phyloP scores from a whole-genome alignment of 768 basidiomycete genomes.

The Tylopilus sp. region DNA sequence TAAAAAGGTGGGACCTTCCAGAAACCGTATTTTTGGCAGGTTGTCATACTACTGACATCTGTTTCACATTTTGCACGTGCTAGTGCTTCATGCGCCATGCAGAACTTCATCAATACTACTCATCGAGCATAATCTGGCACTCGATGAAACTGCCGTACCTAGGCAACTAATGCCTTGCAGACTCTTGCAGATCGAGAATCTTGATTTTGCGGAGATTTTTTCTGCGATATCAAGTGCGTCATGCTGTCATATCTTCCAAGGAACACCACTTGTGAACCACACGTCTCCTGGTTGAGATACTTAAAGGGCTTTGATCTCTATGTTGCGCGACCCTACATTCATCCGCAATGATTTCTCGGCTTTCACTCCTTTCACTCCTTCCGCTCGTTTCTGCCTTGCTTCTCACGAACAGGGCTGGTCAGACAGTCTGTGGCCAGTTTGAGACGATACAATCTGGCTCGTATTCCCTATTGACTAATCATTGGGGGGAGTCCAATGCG shows the following conservation, averaged over 20 bases:
- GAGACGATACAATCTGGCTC: conserved; percentile 41
- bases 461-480: conserved; percentile 52
- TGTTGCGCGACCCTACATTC: neutral
- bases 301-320: conserved; percentile 6
- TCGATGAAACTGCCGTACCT: neutral
- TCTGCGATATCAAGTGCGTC: too few relatives aligned
- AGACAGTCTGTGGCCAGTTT: conserved; percentile 45
- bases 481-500: conserved; percentile 40
- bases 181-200: neutral
- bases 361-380: conserved; percentile 16
- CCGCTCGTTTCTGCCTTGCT: conserved; percentile 19
- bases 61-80: conserved; percentile 2
- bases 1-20: too few relatives aligned
- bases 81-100: neutral
- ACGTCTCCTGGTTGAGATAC: neutral
- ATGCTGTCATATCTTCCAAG: neutral
- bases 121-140: neutral
- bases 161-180: neutral
- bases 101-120: neutral
- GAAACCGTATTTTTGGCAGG: too few relatives aligned
- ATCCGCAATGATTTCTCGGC: conserved; percentile 10
- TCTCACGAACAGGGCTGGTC: neutral
- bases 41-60: neutral
- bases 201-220: neutral
- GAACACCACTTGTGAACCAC: neutral